Base-by-base conservation (phyloP, 257 asterid species). In the Solanum pinnatisectum region DNA sequence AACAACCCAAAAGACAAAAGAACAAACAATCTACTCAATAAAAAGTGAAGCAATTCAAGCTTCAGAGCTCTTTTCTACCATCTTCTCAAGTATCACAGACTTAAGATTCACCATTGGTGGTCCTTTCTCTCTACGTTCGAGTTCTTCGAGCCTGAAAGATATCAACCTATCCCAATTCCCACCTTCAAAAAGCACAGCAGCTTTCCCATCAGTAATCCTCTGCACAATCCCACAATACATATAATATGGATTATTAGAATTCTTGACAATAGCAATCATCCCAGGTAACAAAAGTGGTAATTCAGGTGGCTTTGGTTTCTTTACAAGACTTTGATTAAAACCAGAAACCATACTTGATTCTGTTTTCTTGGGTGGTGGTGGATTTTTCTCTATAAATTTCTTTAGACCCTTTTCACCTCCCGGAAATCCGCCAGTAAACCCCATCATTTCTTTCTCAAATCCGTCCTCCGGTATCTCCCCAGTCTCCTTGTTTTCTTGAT, bases 201-300 rank as follows among this genome's bases (percentile, higher is more conserved):
- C 99, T 70, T 95, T 95, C 8, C 98, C 99, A 89, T 96, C 98
- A 3, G 96, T 96, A 7, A 96, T 95, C 92, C 98, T 94, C 91
- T 96, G 99, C 72, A 96, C 98, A 84, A 93, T 94, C 44, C 99
- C 98, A 87, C 98, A 95, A 73, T 94, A 96, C 98, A 93, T 96
- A 23, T 94, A 86, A 79, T 89, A 95, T 6, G 98, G 99, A 81
- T 90, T 94, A 49, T 59, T 93, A 0, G 90, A 88, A 81, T 95
- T 96, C 94, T 95, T 96, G 78, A 96, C 98, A 32, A 95, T 94
- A 76, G 96, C 99, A 77, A 95, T 95, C 98, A 94, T 95, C 35
- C 99, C 99, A 23, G 99, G 98, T 88, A 94, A 84, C 27, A 95
- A 89, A 90, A 96, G 86, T n/a, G 99, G 99, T 87, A 94, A 68